Evolutionary conservation across 768 basidiomycete genomes (phyloP), one percentile per base, ranked within the genome.

Genomic region (Ramaria sp.): DNA sequence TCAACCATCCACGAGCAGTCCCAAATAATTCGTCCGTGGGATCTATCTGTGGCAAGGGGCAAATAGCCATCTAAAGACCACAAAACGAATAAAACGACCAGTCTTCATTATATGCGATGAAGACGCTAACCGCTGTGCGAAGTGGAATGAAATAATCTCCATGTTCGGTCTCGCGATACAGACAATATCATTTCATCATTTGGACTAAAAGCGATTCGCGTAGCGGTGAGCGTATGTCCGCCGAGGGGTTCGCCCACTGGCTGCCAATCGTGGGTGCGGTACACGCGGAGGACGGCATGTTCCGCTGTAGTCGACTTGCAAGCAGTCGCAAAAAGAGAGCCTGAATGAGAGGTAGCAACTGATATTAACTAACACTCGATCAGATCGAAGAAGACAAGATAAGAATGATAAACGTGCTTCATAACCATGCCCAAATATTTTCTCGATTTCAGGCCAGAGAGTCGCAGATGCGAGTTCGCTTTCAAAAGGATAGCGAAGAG

Each of bases 341-440:
- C 78, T 5, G 79, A 75, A 50, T 78, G 78, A 1, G 96, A 96
- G 0, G 84, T 76, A 0, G 83, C 81, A 10, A 97, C 70, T 0
- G 86, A 78, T 45, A 94, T 86, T 7, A 88, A 85, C 90, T 95
- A 56, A 13, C 48, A 20, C 5, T 44, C 39, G 43, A 38, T n/a
- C 24, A 48, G 36, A 13, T 30, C 44, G 39, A 27, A 58, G 22
- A 27, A 18, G 41, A 25, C 13, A 16, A 27, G 32, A 50, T 37
- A 34, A 55, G 30, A 15, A 20, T n/a, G 1, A 34, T 25, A 41
- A 56, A 45, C 69, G 50, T 57, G 86, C 91, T 78, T 99, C 96
- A 62, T 97, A 98, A 39, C 95, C 93, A 67, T 98, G 96, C 4
- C 95, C 96, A 65, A 96, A 99, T 0, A 99, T 74, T 66, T 99